phyloP scores from a whole-genome alignment of 1,139 yeast species.

The Candida freyschussii region DNA sequence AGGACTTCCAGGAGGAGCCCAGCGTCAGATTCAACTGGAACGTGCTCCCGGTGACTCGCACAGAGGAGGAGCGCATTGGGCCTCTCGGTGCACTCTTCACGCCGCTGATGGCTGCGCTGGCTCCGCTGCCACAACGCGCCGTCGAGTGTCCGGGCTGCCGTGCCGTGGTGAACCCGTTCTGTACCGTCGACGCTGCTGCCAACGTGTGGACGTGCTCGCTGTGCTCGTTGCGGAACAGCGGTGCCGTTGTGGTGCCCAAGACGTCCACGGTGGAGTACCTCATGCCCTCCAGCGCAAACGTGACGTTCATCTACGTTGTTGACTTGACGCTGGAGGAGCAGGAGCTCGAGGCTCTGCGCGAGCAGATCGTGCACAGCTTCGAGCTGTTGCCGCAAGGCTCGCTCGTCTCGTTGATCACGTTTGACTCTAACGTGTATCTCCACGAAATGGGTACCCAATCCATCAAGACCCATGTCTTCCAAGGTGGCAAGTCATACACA shows the following conservation, averaged over 20 bases:
- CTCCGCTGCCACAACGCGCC: conserved; percentile 48
- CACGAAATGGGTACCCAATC: conserved; percentile 46
- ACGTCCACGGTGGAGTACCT: conserved; percentile 26
- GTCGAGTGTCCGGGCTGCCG: conserved; percentile 44
- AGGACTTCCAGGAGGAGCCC: conserved; percentile 15
- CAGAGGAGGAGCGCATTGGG: conserved; percentile 53
- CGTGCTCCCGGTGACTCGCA: conserved; percentile 48
- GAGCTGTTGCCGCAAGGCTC: conserved; percentile 55
- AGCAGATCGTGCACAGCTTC: conserved; percentile 47
- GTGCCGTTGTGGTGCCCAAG: not conserved
- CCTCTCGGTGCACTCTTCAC: conserved; percentile 61
- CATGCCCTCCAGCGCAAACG: conserved; percentile 30
- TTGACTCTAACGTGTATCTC: conserved; percentile 58
- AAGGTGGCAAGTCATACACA: conserved; percentile 50
- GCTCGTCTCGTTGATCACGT: conserved; percentile 53
- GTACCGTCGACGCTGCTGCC: conserved; percentile 46
- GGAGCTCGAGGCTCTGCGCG: conserved; percentile 51
- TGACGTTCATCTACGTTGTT: conserved; percentile 36
- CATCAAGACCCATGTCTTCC: conserved; percentile 37
- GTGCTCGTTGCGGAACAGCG: conserved; percentile 44
- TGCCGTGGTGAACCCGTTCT: conserved; percentile 51
- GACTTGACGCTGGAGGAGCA: conserved; percentile 61
- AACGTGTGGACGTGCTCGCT: conserved; percentile 57
- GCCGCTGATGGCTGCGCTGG: conserved; percentile 34
- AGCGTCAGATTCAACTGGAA: conserved; percentile 55